Evolutionary conservation across 352 stramenopile genomes (phyloP).

Genomic region (Phytopythium ostracodes): DNA sequence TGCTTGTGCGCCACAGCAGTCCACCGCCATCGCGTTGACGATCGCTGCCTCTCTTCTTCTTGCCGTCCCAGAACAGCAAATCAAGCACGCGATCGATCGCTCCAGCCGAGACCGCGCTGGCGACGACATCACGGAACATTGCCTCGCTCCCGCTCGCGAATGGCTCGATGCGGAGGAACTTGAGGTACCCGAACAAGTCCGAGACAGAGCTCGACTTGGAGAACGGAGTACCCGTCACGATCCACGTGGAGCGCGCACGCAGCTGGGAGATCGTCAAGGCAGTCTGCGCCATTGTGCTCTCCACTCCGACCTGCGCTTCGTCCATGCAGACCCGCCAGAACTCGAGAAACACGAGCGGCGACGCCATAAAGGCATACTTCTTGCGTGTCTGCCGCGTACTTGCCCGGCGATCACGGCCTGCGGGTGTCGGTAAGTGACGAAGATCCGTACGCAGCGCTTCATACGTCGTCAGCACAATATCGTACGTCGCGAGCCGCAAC

Average conservation of each 20-base stretch:
- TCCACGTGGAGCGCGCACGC: slow-evolving; percentile 66
- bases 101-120: slow-evolving; percentile 30
- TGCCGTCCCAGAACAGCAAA: slow-evolving; percentile 38
- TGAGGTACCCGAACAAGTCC: slow-evolving; percentile 86
- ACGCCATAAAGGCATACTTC: slow-evolving; percentile 80
- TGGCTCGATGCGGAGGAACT: slow-evolving; percentile 55
- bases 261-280: slow-evolving; percentile 84
- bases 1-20: slow-evolving; percentile 76
- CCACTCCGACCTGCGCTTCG: slow-evolving; percentile 90
- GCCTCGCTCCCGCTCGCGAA: slow-evolving; percentile 11
- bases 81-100: slow-evolving; percentile 42
- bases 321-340: slow-evolving; percentile 92
- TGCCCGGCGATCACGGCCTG: slow-evolving; percentile 34
- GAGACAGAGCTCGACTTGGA: slow-evolving; percentile 32
- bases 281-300: slow-evolving; percentile 67
- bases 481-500: slow-evolving; percentile 60
- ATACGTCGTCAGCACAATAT: slow-evolving; percentile 92
- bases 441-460: slow-evolving; percentile 83
- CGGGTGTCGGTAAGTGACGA: slow-evolving; percentile 50
- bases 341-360: slow-evolving; percentile 79
- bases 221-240: slow-evolving; percentile 89
- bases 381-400: slow-evolving; percentile 65
- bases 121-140: slow-evolving; percentile 34
- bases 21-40: slow-evolving; percentile 16
- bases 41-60: background rate